A percentile compares a stretch with the other conserved stretches of the same genome.
These are phyloP conservation scores for Terana coerulea DNA, from an alignment of 768 basidiomycete genomes.

Conservation along the genomic window DNA sequence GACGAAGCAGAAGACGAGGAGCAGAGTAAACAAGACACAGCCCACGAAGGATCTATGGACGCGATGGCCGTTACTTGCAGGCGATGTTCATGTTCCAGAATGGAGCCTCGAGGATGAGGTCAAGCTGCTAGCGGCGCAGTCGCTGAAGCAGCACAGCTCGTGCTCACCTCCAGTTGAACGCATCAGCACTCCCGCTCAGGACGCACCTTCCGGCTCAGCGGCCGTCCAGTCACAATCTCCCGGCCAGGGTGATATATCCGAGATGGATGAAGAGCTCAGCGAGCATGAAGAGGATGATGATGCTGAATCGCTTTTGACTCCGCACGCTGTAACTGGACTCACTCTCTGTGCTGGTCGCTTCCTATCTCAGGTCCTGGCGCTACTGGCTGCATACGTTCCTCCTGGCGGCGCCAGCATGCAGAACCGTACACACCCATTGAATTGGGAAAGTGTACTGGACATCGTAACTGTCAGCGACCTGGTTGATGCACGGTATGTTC, in stretches of 20 bases:
- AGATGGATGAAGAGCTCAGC: background rate
- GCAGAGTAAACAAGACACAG: slow-evolving; percentile 17
- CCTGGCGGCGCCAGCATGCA: slow-evolving; percentile 56
- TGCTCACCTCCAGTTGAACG: background rate
- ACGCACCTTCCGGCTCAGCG: background rate
- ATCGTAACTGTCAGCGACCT: slow-evolving; percentile 41
- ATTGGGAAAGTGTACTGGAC: slow-evolving; percentile 62
- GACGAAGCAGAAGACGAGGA: slow-evolving; percentile 17
- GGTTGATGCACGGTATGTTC: slow-evolving; percentile 24
- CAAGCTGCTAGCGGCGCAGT: slow-evolving; percentile 38
- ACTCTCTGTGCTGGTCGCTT: slow-evolving; percentile 40
- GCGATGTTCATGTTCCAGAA: slow-evolving; percentile 63
- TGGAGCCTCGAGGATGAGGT: slow-evolving; percentile 74
- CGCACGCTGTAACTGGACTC: slow-evolving; percentile 32
- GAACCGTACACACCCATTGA: slow-evolving; percentile 56
- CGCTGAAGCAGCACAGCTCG: slow-evolving; percentile 24
- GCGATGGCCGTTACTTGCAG: slow-evolving; percentile 65
- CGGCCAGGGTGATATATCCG: background rate
- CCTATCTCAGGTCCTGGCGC: slow-evolving; percentile 49
- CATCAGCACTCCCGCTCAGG: too few relatives aligned
- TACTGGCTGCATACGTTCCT: slow-evolving; percentile 54
- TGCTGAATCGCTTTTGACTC: slow-evolving; percentile 28
- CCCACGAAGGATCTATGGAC: slow-evolving; percentile 54
- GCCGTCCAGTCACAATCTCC: background rate
- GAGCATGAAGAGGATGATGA: slow-evolving; percentile 25